Base-by-base conservation (phyloP, 164 flowering plant genomes). In the Vitis cinerea region DNA sequence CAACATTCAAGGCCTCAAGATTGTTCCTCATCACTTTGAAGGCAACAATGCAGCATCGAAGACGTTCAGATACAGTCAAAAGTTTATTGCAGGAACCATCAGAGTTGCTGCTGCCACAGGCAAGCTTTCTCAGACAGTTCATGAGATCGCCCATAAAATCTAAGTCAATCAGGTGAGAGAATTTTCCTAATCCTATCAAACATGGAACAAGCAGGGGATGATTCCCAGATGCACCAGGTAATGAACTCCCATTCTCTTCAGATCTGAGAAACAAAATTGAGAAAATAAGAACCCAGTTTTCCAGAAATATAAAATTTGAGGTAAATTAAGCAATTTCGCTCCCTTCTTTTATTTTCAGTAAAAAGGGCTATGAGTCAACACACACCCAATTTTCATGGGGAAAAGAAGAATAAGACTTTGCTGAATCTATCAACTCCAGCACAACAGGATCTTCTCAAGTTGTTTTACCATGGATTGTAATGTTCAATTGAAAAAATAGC, bases 71-170 rank as follows among this genome's bases (percentile, higher is more conserved):
- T 50, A 95, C 88, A 29, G 90, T 85, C 80, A 92, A 80, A 61
- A 12, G 56, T 29, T 75, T 83, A 69, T 79, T 84, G 17, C 77
- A 55, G 29, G 83, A 72, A 72, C 64, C 59, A 50, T 64, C 81
- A 4, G 73, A 55, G 65, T 66, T 64, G 49, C 74, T 70, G 59
- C 82, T 78, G 60, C 83, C 72, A 69, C 80, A 75, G 53, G 99
- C 96, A 81, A 95, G 98, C 80, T 66, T 85, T 73, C 88, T 90
- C 71, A 95, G 90, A 75, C 81, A 79, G 16, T 75, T 88, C 93
- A 95, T 83, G 51, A 95, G 90, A 81, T 91, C 98, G 59, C 93
- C 88, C 88, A 95, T 90, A 73, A 85, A 95, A 79, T 93, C 99
- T 48, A 95, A 58, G 81, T 93, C 97, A 29, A 94, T 85, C 23